A percentile compares a stretch with the other conserved stretches of the same genome.
These are phyloP conservation scores for Macrophomina pseudophaseolina DNA, from an alignment of 2,329 filamentous ascomycete genomes.

Conservation along the genomic window DNA sequence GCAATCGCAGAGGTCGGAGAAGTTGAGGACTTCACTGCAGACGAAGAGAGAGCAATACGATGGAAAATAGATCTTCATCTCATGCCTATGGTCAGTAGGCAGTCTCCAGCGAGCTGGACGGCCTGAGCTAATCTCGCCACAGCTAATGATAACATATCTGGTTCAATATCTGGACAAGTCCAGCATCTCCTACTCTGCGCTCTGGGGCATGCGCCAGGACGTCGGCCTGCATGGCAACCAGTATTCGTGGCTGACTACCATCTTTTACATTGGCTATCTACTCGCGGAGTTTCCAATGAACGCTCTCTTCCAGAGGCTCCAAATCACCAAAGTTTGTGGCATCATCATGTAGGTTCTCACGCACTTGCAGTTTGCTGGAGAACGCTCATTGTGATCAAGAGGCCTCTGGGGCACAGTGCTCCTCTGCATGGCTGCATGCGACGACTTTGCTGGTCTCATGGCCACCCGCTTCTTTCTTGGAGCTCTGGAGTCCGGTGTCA, in stretches of 20 bases:
- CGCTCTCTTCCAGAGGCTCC: slow-evolving; percentile 25
- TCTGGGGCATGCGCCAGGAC: slow-evolving; percentile 34
- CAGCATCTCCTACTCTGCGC: slow-evolving; percentile 32
- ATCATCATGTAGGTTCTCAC: slow-evolving; percentile 51
- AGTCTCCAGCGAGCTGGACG: neutral
- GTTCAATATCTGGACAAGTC: slow-evolving; percentile 34
- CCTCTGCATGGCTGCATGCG: slow-evolving; percentile 17
- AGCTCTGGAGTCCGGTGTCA: slow-evolving; percentile 67
- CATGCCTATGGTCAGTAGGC: neutral
- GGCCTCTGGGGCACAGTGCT: slow-evolving; percentile 20
- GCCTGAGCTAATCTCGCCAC: slow-evolving; percentile 8
- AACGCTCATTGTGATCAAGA: neutral
- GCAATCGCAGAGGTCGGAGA: slow-evolving; percentile 1
- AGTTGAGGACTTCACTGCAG: slow-evolving; percentile 47
- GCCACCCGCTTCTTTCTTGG: slow-evolving; percentile 68
- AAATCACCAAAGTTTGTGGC: slow-evolving; percentile 45
- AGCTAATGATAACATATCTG: slow-evolving; percentile 32
- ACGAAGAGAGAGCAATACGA: slow-evolving; percentile 57
- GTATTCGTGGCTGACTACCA: slow-evolving; percentile 35
- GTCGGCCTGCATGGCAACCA: slow-evolving; percentile 33
- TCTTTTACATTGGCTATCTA: slow-evolving; percentile 33
- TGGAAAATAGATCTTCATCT: slow-evolving; percentile 54
- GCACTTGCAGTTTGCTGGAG: neutral
- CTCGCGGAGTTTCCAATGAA: slow-evolving; percentile 24
- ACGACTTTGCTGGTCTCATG: slow-evolving; percentile 40